A percentile compares a stretch with the other conserved stretches of the same genome.
These are phyloP conservation scores for Paragyromitra xinjiangensis DNA, from an alignment of 495 filamentous ascomycete genomes.

Conservation along the genomic window DNA sequence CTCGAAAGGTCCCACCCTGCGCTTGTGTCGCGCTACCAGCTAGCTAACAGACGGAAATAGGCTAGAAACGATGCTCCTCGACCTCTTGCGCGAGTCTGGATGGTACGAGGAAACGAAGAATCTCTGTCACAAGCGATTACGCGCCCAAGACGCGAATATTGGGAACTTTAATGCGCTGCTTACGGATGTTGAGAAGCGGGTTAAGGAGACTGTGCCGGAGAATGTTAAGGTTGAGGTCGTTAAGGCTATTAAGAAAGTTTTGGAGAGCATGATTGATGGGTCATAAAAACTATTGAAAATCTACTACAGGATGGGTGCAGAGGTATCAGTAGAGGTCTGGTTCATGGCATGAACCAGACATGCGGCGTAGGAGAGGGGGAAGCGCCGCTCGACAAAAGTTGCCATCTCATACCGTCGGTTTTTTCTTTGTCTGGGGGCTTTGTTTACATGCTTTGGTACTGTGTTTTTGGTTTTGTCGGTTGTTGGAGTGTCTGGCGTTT, in stretches of 20 bases:
- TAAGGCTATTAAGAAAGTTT: conserved; percentile 50
- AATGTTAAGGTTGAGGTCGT: conserved; percentile 53
- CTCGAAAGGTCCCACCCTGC: conserved; percentile 44
- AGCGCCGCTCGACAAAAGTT: neutral
- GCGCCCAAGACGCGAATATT: conserved; percentile 46
- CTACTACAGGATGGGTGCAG: neutral
- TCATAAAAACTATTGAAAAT: neutral
- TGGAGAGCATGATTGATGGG: conserved; percentile 55
- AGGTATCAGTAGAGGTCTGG: neutral
- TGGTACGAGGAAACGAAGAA: conserved; percentile 56
- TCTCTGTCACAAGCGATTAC: conserved; percentile 48
- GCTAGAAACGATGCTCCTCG: conserved; percentile 51
- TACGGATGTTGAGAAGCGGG: conserved; percentile 47
- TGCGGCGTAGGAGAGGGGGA: neutral
- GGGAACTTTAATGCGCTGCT: conserved; percentile 52
- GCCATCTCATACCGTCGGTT: neutral
- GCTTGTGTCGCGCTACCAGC: neutral
- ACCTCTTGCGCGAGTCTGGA: conserved; percentile 57
- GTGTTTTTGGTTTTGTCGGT: conserved; percentile 4
- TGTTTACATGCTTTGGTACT: conserved; percentile 11
- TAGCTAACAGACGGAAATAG: conserved; percentile 31
- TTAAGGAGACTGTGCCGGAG: conserved; percentile 50
- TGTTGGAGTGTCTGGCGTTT: conserved; percentile 39
- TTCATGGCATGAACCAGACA: conserved; percentile 1
- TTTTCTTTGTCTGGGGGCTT: conserved; percentile 5